Evolutionary conservation across 2,329 filamentous ascomycete species (phyloP).

Genomic region (Zalaria obscura): DNA sequence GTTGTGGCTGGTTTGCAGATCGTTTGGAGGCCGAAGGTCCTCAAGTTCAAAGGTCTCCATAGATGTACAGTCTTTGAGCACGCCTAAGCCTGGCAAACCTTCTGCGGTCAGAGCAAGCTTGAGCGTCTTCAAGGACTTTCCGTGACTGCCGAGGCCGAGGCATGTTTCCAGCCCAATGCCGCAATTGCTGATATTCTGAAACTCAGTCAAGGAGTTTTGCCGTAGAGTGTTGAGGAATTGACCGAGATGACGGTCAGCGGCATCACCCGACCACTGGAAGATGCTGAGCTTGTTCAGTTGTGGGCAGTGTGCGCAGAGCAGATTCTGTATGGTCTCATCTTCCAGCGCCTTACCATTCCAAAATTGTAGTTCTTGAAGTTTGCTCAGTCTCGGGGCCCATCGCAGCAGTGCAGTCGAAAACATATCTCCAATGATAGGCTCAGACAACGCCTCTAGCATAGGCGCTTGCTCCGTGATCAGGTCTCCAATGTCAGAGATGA

Average conservation of each 20-base stretch:
- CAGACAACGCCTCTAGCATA: conserved; percentile 38
- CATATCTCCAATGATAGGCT: conserved; percentile 27
- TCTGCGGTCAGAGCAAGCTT: conserved; percentile 36
- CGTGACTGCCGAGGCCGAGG: conserved; percentile 36
- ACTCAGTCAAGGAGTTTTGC: conserved; percentile 42
- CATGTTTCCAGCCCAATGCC: conserved; percentile 41
- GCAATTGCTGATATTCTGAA: conserved; percentile 44
- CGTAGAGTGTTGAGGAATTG: conserved; percentile 43
- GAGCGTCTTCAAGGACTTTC: conserved; percentile 39
- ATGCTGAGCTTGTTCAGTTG: conserved; percentile 47
- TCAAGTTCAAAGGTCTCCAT: conserved; percentile 36
- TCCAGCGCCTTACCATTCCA: conserved; percentile 47
- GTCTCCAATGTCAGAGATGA: conserved; percentile 35
- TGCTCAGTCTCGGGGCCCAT: conserved; percentile 46
- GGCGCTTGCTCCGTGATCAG: conserved; percentile 21
- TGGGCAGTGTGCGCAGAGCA: conserved; percentile 45
- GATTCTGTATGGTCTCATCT: conserved; percentile 35
- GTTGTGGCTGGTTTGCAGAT: conserved; percentile 37
- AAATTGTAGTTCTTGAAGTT: conserved; percentile 44
- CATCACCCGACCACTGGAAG: conserved; percentile 32
- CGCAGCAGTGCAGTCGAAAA: conserved; percentile 35
- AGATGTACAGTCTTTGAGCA: conserved; percentile 34
- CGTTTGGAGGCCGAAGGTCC: conserved; percentile 27
- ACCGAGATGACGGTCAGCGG: conserved; percentile 44
- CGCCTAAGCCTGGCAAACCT: conserved; percentile 33